These are phyloP conservation scores for Magnusiomyces ingens DNA, from an alignment of 1,139 yeast species.

Conservation along the genomic window DNA sequence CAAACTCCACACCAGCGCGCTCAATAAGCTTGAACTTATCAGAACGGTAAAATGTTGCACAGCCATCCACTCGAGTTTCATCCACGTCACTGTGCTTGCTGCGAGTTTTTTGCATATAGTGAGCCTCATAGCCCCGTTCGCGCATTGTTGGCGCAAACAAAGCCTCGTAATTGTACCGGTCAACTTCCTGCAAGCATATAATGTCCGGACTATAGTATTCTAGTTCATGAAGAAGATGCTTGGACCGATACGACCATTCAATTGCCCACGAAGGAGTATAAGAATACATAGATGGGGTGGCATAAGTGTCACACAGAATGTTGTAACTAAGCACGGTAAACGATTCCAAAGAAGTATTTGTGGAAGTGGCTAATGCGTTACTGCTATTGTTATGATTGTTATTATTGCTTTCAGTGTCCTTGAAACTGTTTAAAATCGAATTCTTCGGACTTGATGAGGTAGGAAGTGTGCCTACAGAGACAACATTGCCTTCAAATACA, in stretches of 20 bases:
- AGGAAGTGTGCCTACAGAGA: not conserved
- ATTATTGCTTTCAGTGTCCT: slow-evolving; percentile 17
- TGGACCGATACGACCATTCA: slow-evolving; percentile 87
- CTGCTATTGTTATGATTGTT: slow-evolving; percentile 15
- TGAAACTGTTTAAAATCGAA: slow-evolving; percentile 33
- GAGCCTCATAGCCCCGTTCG: slow-evolving; percentile 70
- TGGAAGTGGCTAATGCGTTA: slow-evolving; percentile 14
- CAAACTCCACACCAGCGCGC: slow-evolving; percentile 75
- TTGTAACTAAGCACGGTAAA: slow-evolving; percentile 85
- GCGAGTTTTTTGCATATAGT: slow-evolving; percentile 81
- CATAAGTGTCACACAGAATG: slow-evolving; percentile 91
- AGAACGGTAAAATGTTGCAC: slow-evolving; percentile 81
- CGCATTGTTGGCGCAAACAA: slow-evolving; percentile 75
- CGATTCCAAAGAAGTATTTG: not conserved
- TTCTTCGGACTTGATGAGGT: slow-evolving; percentile 4
- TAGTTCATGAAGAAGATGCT: slow-evolving; percentile 66
- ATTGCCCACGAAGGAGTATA: slow-evolving; percentile 98
- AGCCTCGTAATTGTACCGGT: slow-evolving; percentile 76
- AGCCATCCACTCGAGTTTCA: slow-evolving; percentile 91
- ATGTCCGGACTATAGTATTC: slow-evolving; percentile 61
- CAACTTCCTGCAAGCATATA: slow-evolving; percentile 92
- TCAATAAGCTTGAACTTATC: slow-evolving; percentile 63
- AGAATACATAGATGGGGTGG: slow-evolving; percentile 84
- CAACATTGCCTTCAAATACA: slow-evolving; percentile 56
- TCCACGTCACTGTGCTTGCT: slow-evolving; percentile 82